Percentiles rank a stretch among this genome's conserved stretches.
Evolutionary conservation across 306 rosid genomes (phyloP).

Genomic region (Vigna unguiculata): DNA sequence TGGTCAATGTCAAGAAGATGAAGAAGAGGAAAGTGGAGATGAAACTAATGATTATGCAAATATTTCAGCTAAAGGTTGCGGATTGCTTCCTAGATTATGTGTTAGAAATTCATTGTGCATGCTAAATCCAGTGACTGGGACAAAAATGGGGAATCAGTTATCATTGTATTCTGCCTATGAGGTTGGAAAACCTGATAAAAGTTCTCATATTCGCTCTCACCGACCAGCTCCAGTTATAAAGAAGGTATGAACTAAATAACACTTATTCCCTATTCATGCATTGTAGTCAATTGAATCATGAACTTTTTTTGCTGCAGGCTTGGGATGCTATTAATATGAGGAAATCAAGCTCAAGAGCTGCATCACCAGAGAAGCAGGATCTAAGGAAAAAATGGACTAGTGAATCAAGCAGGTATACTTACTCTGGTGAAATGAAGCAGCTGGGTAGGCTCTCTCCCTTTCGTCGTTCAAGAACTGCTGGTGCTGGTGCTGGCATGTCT

Average conservation of each 20-base stretch:
- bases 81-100: slow-evolving; percentile 66
- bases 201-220: slow-evolving; percentile 49
- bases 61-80: slow-evolving; percentile 77
- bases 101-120: slow-evolving; percentile 66
- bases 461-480: slow-evolving; percentile 55
- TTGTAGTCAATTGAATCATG: slow-evolving; percentile 15
- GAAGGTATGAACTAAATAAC: slow-evolving; percentile 58
- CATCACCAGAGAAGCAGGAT: slow-evolving; percentile 60
- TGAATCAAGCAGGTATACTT: slow-evolving; percentile 59
- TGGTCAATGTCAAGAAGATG: slow-evolving; percentile 51
- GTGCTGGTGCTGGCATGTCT: slow-evolving; percentile 58
- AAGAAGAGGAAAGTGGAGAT: slow-evolving; percentile 69
- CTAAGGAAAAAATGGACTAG: slow-evolving; percentile 55
- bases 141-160: slow-evolving; percentile 59
- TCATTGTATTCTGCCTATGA: slow-evolving; percentile 47
- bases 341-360: slow-evolving; percentile 51
- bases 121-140: slow-evolving; percentile 61
- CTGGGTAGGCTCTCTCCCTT: slow-evolving; percentile 68
- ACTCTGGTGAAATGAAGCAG: slow-evolving; percentile 65
- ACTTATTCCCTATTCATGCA: slow-evolving; percentile 30
- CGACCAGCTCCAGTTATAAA: slow-evolving; percentile 59
- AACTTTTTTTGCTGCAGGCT: slow-evolving; percentile 52
- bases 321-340: slow-evolving; percentile 62
- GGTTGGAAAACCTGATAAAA: slow-evolving; percentile 53
- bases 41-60: slow-evolving; percentile 56